Evolutionary conservation across 768 basidiomycete species (phyloP).

Genomic region (Lenzites betulinus): DNA sequence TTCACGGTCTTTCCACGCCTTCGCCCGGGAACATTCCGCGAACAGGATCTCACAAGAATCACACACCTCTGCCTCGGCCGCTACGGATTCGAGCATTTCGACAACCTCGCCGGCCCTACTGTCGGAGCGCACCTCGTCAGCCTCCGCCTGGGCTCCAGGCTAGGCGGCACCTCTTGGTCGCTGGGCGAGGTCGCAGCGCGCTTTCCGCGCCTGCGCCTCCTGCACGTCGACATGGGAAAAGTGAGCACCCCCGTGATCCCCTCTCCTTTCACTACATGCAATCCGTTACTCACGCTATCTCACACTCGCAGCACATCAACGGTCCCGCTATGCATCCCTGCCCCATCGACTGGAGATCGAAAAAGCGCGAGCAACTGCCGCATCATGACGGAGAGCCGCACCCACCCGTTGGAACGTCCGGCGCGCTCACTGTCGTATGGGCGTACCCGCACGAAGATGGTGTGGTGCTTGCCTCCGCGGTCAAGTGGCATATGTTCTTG

Average conservation of each 20-base stretch:
- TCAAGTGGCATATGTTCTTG: neutral
- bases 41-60: neutral
- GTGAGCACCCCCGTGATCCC: neutral
- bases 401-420: neutral
- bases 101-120: neutral
- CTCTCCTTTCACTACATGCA: neutral
- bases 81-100: neutral
- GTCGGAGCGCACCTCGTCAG: neutral
- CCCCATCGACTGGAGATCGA: neutral
- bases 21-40: neutral
- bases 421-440: neutral
- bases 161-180: neutral
- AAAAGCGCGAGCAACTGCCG: neutral
- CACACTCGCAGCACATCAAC: neutral
- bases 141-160: neutral
- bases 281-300: neutral
- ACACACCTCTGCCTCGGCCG: neutral
- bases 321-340: neutral
- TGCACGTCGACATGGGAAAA: neutral
- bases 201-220: neutral
- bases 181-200: neutral
- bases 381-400: neutral
- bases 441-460: neutral
- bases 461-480: neutral
- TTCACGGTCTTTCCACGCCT: neutral